These are phyloP conservation scores for Rhododendron ferrugineum DNA, from an alignment of 148 eudicot species.

Conservation along the genomic window DNA sequence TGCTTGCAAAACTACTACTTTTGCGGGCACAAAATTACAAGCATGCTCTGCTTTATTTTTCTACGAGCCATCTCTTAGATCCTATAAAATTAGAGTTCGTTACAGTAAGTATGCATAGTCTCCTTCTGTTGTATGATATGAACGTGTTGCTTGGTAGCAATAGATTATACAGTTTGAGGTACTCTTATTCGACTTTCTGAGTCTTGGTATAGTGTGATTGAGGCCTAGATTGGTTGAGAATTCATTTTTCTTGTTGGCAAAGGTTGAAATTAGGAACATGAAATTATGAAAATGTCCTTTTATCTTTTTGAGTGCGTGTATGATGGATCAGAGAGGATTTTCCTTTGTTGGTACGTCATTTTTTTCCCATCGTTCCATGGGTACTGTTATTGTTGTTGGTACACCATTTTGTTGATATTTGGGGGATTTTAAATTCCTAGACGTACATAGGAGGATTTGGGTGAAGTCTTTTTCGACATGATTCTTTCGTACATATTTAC, in stretches of 20 bases:
- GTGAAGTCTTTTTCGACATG: not conserved
- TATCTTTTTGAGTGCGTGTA: not conserved
- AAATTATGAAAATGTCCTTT: not conserved
- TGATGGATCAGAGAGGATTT: not conserved
- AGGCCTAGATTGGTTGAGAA: not conserved
- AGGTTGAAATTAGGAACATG: not conserved
- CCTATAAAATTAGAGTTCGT: not conserved
- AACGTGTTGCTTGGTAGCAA: not conserved
- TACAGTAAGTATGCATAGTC: not conserved
- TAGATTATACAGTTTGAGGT: not conserved
- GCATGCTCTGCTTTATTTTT: not conserved
- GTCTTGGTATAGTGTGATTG: not conserved
- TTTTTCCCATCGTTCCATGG: too few relatives aligned
- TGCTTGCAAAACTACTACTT: not conserved
- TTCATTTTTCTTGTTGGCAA: not conserved
- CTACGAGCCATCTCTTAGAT: not conserved
- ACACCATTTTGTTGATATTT: not conserved
- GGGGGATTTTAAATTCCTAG: not conserved
- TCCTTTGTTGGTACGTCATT: not conserved
- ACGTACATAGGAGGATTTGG: not conserved
- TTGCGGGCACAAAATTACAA: not conserved
- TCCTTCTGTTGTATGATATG: not conserved
- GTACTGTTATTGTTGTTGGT: not conserved
- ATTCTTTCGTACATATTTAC: not conserved
- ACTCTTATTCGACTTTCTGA: not conserved